These are phyloP conservation scores for Fusarium napiforme DNA, from an alignment of 2,329 filamentous ascomycete genomes.

Conservation along the genomic window DNA sequence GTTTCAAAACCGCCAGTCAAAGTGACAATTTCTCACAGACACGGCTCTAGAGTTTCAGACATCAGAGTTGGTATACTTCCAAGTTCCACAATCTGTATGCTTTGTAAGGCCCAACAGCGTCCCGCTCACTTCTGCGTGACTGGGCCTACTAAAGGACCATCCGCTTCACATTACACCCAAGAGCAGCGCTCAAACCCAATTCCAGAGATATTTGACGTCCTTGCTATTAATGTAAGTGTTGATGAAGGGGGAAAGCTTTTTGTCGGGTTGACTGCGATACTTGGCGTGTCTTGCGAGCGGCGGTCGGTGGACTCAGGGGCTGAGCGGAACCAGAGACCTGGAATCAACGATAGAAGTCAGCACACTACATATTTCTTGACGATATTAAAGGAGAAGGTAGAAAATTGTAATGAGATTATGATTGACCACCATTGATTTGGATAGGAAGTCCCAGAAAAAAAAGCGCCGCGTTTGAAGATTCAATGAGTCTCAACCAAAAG, in stretches of 20 bases:
- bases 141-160: background rate
- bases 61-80: background rate
- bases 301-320: background rate
- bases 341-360: background rate
- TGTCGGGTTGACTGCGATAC: background rate
- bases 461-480: background rate
- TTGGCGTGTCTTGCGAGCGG: background rate
- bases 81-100: too few species aligned
- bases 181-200: background rate
- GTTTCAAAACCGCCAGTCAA: background rate
- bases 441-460: background rate
- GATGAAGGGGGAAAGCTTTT: fast-evolving
- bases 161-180: background rate
- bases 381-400: fast-evolving
- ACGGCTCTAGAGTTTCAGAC: fast-evolving
- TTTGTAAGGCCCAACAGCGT: background rate
- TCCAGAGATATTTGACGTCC: too few species aligned
- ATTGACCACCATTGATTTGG: background rate
- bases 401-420: background rate
- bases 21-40: background rate
- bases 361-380: background rate
- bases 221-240: fast-evolving
- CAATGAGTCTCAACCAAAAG: background rate
- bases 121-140: background rate
- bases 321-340: background rate